Percentiles rank a stretch among this genome's conserved stretches.
These are phyloP conservation scores for Evernia prunastri DNA, from an alignment of 495 filamentous ascomycete species.

Conservation along the genomic window DNA sequence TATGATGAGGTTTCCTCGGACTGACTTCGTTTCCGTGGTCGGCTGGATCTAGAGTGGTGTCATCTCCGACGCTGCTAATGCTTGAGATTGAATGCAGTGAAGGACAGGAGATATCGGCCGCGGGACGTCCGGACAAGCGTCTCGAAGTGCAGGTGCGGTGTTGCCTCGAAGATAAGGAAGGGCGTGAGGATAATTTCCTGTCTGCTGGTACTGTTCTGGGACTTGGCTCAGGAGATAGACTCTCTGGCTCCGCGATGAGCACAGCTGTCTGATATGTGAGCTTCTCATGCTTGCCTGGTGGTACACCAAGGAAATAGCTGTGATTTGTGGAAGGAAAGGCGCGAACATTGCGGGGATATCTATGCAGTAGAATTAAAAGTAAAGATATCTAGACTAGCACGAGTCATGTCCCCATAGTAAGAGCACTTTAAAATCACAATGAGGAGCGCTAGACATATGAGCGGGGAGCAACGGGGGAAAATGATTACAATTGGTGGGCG, in stretches of 20 bases:
- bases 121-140: slow-evolving; percentile 20
- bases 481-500: no score
- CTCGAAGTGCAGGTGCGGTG: slow-evolving; percentile 18
- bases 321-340: neutral
- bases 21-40: slow-evolving; percentile 29
- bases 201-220: slow-evolving; percentile 12
- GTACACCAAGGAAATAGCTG: neutral
- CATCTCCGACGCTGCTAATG: slow-evolving; percentile 14
- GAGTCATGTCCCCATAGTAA: neutral
- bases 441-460: neutral
- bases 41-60: slow-evolving; percentile 21
- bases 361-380: neutral
- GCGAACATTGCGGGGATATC: neutral
- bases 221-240: slow-evolving; percentile 21
- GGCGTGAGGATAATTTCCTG: slow-evolving; percentile 17
- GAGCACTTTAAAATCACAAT: neutral
- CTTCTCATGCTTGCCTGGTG: neutral
- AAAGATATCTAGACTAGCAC: neutral
- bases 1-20: neutral
- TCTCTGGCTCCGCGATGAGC: slow-evolving; percentile 33
- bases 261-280: slow-evolving; percentile 25
- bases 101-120: slow-evolving; percentile 1
- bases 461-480: no score
- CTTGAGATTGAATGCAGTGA: slow-evolving; percentile 21
- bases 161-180: slow-evolving; percentile 24